phyloP scores from a whole-genome alignment of 2,329 filamentous ascomycete genomes.

The Cordyceps tenuipes region DNA sequence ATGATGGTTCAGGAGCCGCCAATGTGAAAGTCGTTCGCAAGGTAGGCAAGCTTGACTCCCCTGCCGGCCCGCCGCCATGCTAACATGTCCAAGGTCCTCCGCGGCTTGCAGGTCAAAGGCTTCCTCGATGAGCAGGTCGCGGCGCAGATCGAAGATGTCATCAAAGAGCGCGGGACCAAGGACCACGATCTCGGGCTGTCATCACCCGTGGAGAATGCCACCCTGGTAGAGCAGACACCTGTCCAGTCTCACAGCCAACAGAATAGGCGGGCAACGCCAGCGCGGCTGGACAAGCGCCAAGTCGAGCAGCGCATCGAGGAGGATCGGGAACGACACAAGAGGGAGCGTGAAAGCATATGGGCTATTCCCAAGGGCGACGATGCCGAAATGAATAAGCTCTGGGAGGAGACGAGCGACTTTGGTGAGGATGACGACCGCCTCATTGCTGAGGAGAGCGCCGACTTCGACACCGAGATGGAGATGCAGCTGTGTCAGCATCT shows the following conservation, averaged over 20 bases:
- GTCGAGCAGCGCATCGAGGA: conserved; percentile 96
- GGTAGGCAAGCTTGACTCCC: conserved; percentile 36
- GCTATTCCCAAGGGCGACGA: conserved; percentile 58
- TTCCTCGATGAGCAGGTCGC: conserved; percentile 71
- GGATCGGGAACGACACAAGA: conserved; percentile 89
- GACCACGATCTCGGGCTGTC: conserved; percentile 46
- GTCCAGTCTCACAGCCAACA: conserved; percentile 32
- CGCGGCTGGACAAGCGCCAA: conserved; percentile 68
- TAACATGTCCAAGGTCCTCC: conserved; percentile 47
- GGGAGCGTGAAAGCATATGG: conserved; percentile 88
- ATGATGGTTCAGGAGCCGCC: conserved; percentile 78
- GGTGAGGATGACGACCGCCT: conserved; percentile 78
- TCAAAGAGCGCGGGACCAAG: conserved; percentile 68
- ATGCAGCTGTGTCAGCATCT: conserved; percentile 33
- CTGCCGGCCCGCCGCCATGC: neutral
- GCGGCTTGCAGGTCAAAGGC: conserved; percentile 59
- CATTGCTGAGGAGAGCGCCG: conserved; percentile 61
- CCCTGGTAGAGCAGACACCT: conserved; percentile 33
- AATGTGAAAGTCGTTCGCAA: conserved; percentile 90
- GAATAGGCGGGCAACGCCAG: conserved; percentile 24
- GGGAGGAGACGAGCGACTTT: conserved; percentile 80
- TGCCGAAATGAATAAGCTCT: conserved; percentile 68
- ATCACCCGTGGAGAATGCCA: conserved; percentile 39
- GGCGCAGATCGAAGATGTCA: conserved; percentile 69
- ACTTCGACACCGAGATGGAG: conserved; percentile 36